A percentile compares a stretch with the other conserved stretches of the same genome.
These are phyloP conservation scores for Daedaleopsis sinensis DNA, from an alignment of 768 basidiomycete genomes.

Conservation along the genomic window DNA sequence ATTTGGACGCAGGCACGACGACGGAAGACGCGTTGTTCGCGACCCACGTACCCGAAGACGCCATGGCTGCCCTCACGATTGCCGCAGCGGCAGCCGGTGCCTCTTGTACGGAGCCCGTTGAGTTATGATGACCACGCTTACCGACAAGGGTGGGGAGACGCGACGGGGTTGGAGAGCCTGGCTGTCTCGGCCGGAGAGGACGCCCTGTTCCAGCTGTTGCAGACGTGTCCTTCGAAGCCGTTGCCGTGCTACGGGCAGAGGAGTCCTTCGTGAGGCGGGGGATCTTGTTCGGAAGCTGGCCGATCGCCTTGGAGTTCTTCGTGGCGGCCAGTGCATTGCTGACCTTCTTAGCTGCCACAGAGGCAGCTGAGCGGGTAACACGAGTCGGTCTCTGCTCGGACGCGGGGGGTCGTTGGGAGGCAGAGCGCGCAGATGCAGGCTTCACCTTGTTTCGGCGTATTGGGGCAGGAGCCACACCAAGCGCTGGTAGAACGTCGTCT, in stretches of 20 bases:
- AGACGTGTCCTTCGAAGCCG: slow-evolving; percentile 32
- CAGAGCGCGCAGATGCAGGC: slow-evolving; percentile 31
- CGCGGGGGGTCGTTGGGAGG: slow-evolving; percentile 53
- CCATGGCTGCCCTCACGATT: slow-evolving; percentile 42
- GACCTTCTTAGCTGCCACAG: slow-evolving; percentile 36
- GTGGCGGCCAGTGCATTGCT: slow-evolving; percentile 24
- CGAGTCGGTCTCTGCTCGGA: slow-evolving; percentile 77
- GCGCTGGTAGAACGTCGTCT: slow-evolving; percentile 64
- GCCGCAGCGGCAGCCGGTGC: slow-evolving; percentile 43
- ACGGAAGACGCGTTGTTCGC: slow-evolving; percentile 69
- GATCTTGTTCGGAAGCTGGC: slow-evolving; percentile 41
- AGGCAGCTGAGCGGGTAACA: slow-evolving; percentile 72
- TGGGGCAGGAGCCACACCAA: slow-evolving; percentile 52
- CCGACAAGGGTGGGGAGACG: slow-evolving; percentile 73
- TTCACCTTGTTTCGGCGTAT: slow-evolving; percentile 28
- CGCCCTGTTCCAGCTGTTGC: slow-evolving; percentile 36
- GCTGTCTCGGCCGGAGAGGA: slow-evolving; percentile 43
- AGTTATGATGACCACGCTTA: slow-evolving; percentile 50
- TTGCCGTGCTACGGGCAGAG: slow-evolving; percentile 56
- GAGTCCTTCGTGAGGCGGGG: slow-evolving; percentile 42
- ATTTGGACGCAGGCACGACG: slow-evolving; percentile 72
- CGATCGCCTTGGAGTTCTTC: slow-evolving; percentile 32
- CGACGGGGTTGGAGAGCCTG: slow-evolving; percentile 74
- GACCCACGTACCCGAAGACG: slow-evolving; percentile 71
- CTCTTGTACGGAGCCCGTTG: slow-evolving; percentile 39